Evolutionary conservation across 169 alveolate species (phyloP).

Genomic region (Babesia bovis): DNA sequence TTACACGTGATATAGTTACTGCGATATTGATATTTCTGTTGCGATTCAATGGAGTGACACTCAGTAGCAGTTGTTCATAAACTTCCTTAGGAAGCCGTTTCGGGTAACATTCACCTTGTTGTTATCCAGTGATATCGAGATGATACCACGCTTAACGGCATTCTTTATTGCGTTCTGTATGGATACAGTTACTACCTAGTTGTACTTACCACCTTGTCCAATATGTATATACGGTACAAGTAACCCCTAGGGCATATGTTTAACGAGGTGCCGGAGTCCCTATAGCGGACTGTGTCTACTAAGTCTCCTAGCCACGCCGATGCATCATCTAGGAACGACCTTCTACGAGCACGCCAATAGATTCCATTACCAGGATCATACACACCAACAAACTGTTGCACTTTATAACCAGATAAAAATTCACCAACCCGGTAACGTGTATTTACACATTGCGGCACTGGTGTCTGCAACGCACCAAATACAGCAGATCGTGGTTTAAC

Average conservation of each 20-base stretch:
- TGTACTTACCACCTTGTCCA: slow-evolving; percentile 27
- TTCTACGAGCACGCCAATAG: slow-evolving; percentile 38
- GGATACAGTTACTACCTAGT: neutral
- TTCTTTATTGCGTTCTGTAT: slow-evolving; percentile 46
- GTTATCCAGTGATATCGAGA: neutral
- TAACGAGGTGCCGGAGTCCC: slow-evolving; percentile 5
- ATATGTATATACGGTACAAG: slow-evolving; percentile 19
- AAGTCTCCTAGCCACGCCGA: neutral
- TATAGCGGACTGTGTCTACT: slow-evolving; percentile 13
- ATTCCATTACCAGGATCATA: slow-evolving; percentile 46
- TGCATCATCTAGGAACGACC: slow-evolving; percentile 1
- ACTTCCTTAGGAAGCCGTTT: slow-evolving; percentile 16
- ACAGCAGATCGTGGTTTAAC: slow-evolving; percentile 48
- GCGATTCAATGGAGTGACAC: neutral
- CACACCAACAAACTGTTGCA: slow-evolving; percentile 49
- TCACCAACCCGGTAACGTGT: slow-evolving; percentile 4
- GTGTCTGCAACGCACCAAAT: slow-evolving; percentile 56
- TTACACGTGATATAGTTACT: no score
- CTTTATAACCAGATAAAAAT: neutral
- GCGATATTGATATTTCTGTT: no score
- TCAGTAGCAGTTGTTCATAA: slow-evolving; percentile 25
- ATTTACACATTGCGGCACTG: slow-evolving; percentile 7
- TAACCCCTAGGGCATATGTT: slow-evolving; percentile 20
- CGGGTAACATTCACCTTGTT: neutral
- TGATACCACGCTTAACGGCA: slow-evolving; percentile 38